Evolutionary conservation across 805 yeast genomes (phyloP).

Genomic region (Metschnikowia picachoensis): DNA sequence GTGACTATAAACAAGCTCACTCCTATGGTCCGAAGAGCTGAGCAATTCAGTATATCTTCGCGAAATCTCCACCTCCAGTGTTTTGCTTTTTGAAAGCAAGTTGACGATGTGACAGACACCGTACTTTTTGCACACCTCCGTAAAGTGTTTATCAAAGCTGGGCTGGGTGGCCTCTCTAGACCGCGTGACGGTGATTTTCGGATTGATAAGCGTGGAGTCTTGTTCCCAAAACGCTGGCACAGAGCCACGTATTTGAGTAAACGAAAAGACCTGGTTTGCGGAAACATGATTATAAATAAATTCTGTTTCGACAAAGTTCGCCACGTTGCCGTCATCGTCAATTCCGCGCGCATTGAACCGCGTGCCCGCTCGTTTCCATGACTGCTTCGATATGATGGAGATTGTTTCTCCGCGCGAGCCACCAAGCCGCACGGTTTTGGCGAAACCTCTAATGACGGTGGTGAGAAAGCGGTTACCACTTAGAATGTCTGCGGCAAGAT

Average conservation of each 20-base stretch:
- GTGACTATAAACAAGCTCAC: slow-evolving; percentile 54
- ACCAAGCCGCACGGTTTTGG: slow-evolving; percentile 59
- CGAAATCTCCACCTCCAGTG: slow-evolving; percentile 72
- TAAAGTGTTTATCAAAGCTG: slow-evolving; percentile 79
- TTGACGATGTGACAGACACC: slow-evolving; percentile 91
- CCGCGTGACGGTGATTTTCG: slow-evolving; percentile 85
- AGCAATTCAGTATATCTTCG: slow-evolving; percentile 63
- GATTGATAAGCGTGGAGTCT: slow-evolving; percentile 84
- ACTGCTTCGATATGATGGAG: slow-evolving; percentile 86
- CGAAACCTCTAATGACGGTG: slow-evolving; percentile 93
- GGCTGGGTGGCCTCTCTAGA: slow-evolving; percentile 92
- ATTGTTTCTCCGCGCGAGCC: slow-evolving; percentile 41
- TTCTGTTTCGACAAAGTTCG: slow-evolving; percentile 53
- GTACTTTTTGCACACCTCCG: slow-evolving; percentile 62
- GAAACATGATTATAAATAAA: slow-evolving; percentile 53
- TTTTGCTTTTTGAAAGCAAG: slow-evolving; percentile 67
- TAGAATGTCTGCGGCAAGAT: slow-evolving; percentile 51
- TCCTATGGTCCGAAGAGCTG: slow-evolving; percentile 23
- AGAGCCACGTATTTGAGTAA: slow-evolving; percentile 89
- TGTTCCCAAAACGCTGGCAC: slow-evolving; percentile 99
- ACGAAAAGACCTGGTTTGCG: slow-evolving; percentile 59
- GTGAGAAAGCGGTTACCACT: slow-evolving; percentile 82
- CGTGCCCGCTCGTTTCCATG: slow-evolving; percentile 59
- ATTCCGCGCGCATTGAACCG: slow-evolving; percentile 22
- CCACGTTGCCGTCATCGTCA: slow-evolving; percentile 21